Conservation (phyloP, 345 rosid species). For the Raphanus sativus region DNA sequence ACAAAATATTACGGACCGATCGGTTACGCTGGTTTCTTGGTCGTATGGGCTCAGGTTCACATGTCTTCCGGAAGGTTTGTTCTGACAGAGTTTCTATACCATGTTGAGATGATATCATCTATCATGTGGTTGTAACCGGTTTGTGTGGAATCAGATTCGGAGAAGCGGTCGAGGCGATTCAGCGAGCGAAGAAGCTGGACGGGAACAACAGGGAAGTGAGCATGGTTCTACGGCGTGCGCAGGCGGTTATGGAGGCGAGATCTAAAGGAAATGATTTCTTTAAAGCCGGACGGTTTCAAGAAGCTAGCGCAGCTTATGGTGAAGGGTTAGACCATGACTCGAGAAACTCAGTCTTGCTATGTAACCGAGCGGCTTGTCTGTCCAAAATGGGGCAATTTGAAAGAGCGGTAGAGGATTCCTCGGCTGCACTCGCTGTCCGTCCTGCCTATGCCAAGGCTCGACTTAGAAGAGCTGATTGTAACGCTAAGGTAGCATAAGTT, state of each 20-base stretch:
- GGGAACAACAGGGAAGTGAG: slow-evolving; percentile 61
- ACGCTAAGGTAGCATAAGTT: slow-evolving; percentile 55
- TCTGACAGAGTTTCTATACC: background rate
- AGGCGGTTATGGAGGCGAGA: slow-evolving; percentile 59
- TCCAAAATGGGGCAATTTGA: slow-evolving; percentile 64
- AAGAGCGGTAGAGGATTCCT: slow-evolving; percentile 70
- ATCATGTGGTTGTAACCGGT: background rate
- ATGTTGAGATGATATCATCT: background rate
- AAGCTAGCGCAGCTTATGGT: slow-evolving; percentile 61
- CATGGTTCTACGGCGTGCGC: slow-evolving; percentile 47
- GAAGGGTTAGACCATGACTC: slow-evolving; percentile 77
- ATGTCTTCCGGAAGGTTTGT: slow-evolving; percentile 82
- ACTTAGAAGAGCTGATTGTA: slow-evolving; percentile 81
- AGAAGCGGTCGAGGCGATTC: slow-evolving; percentile 58
- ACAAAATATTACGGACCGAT: slow-evolving; percentile 75
- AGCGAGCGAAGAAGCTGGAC: slow-evolving; percentile 66
- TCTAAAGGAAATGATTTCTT: slow-evolving; percentile 66
- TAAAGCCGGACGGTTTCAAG: slow-evolving; percentile 52
- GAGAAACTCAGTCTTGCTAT: slow-evolving; percentile 69
- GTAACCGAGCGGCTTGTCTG: slow-evolving; percentile 82
- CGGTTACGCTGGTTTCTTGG: slow-evolving; percentile 62
- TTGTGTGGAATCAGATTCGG: slow-evolving; percentile 48
- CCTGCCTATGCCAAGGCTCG: slow-evolving; percentile 78
- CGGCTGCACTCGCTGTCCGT: slow-evolving; percentile 57
- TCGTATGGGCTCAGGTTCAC: slow-evolving; percentile 75